These are phyloP conservation scores for Vararia minispora DNA, from an alignment of 768 basidiomycete genomes.

Conservation along the genomic window DNA sequence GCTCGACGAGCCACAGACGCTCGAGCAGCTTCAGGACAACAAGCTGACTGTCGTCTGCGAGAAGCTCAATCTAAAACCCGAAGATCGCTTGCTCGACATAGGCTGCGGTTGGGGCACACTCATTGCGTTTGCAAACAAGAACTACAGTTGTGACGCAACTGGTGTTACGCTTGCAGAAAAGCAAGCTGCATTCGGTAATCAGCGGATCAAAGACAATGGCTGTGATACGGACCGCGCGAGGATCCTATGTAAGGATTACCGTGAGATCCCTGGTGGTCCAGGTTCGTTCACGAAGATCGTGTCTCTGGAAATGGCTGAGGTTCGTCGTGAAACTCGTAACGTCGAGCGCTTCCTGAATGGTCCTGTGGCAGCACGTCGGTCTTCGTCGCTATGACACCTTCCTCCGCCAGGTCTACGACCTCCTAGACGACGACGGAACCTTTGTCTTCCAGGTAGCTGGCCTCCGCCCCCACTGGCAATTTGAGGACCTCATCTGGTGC, in stretches of 20 bases:
- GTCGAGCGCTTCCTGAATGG: not conserved
- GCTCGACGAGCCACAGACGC: constrained; percentile 59
- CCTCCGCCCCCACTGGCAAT: constrained; percentile 93
- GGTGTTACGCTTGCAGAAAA: constrained; percentile 90
- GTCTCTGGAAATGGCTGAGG: constrained; percentile 96
- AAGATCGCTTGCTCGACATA: constrained; percentile 75
- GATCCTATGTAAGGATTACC: constrained; percentile 88
- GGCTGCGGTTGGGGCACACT: constrained; percentile 98
- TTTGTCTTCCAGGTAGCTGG: constrained; percentile 98
- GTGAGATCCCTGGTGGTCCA: constrained; percentile 70
- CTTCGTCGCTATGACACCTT: constrained; percentile 85
- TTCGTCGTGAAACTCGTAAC: constrained; percentile 20
- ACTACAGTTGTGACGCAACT: constrained; percentile 92
- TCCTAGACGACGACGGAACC: constrained; percentile 88
- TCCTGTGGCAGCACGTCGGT: constrained; percentile 70
- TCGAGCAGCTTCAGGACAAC: constrained; percentile 97
- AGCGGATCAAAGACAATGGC: constrained; percentile 67
- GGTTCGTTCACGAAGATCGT: constrained; percentile 91
- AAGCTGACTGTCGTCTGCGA: constrained; percentile 93
- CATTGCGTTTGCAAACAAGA: constrained; percentile 89
- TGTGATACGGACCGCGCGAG: constrained; percentile 58
- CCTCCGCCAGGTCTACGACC: constrained; percentile 84
- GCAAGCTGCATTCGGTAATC: constrained; percentile 87
- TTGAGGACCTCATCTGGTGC: constrained; percentile 92
- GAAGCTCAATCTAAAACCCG: constrained; percentile 83